Percentiles rank a stretch among this genome's conserved stretches.
These are phyloP conservation scores for Chytriomyces confervae DNA, from an alignment of 192 early-diverging fungal genomes.

Conservation along the genomic window DNA sequence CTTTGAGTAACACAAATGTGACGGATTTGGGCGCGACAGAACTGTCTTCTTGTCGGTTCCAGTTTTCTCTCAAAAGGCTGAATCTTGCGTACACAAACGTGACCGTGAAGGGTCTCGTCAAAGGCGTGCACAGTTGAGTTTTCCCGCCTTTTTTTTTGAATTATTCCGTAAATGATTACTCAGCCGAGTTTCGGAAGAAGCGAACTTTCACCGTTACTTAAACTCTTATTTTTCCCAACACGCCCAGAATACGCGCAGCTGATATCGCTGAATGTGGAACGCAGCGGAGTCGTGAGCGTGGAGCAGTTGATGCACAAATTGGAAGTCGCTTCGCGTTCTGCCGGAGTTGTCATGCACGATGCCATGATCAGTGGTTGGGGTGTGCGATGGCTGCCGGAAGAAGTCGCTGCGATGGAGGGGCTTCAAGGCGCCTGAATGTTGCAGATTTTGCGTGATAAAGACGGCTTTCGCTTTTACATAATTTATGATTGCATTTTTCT, in stretches of 20 bases:
- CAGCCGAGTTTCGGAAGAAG: neutral
- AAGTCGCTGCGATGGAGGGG: neutral
- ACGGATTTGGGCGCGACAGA: slow-evolving; percentile 29
- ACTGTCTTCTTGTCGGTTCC: slow-evolving; percentile 19
- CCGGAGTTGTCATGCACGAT: neutral
- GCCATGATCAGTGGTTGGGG: slow-evolving; percentile 16
- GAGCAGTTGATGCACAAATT: neutral
- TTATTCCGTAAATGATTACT: neutral
- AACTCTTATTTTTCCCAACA: slow-evolving; percentile 34
- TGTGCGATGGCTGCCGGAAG: neutral
- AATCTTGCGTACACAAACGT: slow-evolving; percentile 32
- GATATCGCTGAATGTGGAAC: slow-evolving; percentile 23
- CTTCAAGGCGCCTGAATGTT: neutral
- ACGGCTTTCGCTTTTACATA: neutral
- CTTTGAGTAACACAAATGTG: slow-evolving; percentile 35
- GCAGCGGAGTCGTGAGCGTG: slow-evolving; percentile 4
- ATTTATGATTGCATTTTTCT: neutral
- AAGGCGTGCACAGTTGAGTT: slow-evolving; percentile 14
- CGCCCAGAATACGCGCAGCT: slow-evolving; percentile 6
- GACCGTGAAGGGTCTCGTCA: slow-evolving; percentile 18
- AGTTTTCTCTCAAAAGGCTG: slow-evolving; percentile 23
- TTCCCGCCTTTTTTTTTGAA: neutral
- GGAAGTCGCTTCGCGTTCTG: neutral
- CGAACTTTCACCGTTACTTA: neutral
- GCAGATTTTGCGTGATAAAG: neutral